A percentile compares a stretch with the other conserved stretches of the same genome.
Conservation (phyloP, 1,139 yeast species). For the Kodamaea arcana region DNA sequence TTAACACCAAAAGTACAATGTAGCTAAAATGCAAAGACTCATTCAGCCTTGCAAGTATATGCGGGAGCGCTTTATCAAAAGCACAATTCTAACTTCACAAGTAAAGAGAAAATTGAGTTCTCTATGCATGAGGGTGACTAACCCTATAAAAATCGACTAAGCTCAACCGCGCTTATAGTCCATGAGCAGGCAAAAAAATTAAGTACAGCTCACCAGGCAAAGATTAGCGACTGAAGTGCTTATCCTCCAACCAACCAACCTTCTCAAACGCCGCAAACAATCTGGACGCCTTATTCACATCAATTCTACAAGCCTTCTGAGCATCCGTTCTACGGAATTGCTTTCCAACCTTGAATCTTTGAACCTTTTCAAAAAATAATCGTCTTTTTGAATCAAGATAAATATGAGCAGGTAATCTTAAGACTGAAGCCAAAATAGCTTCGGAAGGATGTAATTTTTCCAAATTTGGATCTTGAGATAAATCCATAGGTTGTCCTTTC, state of each 20-base stretch:
- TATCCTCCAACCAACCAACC: slow-evolving; percentile 92
- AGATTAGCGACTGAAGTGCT: slow-evolving; percentile 62
- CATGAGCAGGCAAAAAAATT: too few species aligned
- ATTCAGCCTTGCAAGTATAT: too few species aligned
- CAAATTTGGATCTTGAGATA: slow-evolving; percentile 69
- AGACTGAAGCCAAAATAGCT: slow-evolving; percentile 77
- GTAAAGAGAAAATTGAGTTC: too few species aligned
- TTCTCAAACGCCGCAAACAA: slow-evolving; percentile 89
- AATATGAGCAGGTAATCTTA: slow-evolving; percentile 81
- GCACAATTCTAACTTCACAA: too few species aligned
- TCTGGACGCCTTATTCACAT: slow-evolving; percentile 93
- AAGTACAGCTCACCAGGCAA: too few species aligned
- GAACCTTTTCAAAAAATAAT: slow-evolving; percentile 82
- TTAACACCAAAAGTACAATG: too few species aligned
- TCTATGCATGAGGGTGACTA: too few species aligned
- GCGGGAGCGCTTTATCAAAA: too few species aligned
- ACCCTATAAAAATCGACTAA: too few species aligned
- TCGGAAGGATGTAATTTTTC: slow-evolving; percentile 86
- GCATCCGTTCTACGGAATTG: slow-evolving; percentile 97
- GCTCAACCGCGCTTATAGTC: neutral
- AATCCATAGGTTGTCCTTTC: slow-evolving; percentile 97
- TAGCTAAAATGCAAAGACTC: too few species aligned
- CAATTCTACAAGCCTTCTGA: slow-evolving; percentile 95
- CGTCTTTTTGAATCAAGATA: slow-evolving; percentile 91
- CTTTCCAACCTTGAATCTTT: slow-evolving; percentile 65